Base-by-base conservation (phyloP, 2,329 filamentous ascomycete genomes). In the Phaeosphaeria sp. region DNA sequence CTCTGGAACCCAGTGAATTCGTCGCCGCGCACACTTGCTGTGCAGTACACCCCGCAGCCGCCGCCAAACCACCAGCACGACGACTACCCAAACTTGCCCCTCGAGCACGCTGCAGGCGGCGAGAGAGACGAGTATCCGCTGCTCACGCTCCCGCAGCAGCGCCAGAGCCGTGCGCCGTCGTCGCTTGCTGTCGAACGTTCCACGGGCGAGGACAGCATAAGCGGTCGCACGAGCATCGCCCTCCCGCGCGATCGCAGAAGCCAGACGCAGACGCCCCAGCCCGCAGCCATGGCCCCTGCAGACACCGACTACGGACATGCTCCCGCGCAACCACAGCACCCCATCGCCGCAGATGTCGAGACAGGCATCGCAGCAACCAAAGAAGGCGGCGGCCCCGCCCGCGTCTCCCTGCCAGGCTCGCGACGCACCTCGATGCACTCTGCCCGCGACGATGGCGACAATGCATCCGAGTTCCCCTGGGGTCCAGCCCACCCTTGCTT, bases 401-500 rank as follows among this genome's bases (percentile, higher is more conserved):
- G 71, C 51, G 63, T 58, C 23, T 73, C 68, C 15, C 60, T 77
- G 39, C 73, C 73, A 2, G 58, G 52, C 50, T 75, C 72, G 10
- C 66, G 62, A 13, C 63, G 69, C 36, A 63, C 63, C 27, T 76
- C 73, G 30, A 62, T 76, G 58, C 67, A 66, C 49, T 71, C 69
- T 18, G 59, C 46, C 7, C 53, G 89, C 48, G 77, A 72, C 15
- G 85, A 88, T 50, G 84, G 85, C 54, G 73, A 76, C 58, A 69
- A 69, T 47, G 66, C 55, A 0, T 77, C 74, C 15, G 90, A 90
- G 61, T 87, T 92, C 51, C 87, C 92, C 77, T 99, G 95, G 95
- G 94, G 95, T 0, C 93, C 93, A 15, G 88, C 90, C 42, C 95
- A 99, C 75, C 94, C 95, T 4, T 99, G 95, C 77, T 98, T 89